phyloP scores from a whole-genome alignment of 2,329 filamentous ascomycete species.

The Penicillium sp. region DNA sequence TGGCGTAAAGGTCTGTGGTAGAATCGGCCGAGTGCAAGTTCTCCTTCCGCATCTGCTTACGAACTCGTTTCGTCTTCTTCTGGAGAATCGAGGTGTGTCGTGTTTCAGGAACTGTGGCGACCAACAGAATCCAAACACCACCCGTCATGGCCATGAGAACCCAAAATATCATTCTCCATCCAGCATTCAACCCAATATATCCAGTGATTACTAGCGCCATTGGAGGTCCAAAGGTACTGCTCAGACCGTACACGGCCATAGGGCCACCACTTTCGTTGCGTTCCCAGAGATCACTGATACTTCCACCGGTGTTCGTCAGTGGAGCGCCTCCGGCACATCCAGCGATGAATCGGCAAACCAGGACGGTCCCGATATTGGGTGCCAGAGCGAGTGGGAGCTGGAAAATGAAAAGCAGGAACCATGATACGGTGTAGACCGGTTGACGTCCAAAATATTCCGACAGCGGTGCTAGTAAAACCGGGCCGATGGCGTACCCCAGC shows the following conservation, averaged over 20 bases:
- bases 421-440: conserved; percentile 38
- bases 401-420: conserved; percentile 37
- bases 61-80: conserved; percentile 57
- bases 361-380: conserved; percentile 34
- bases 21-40: conserved; percentile 65
- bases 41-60: conserved; percentile 48
- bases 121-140: conserved; percentile 53
- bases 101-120: conserved; percentile 58
- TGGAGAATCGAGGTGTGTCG: conserved; percentile 61
- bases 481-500: conserved; percentile 34
- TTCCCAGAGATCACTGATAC: conserved; percentile 38
- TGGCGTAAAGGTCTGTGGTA: conserved; percentile 44
- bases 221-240: conserved; percentile 41
- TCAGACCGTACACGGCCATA: conserved; percentile 42
- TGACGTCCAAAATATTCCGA: conserved; percentile 43
- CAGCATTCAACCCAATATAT: conserved; percentile 39
- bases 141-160: conserved; percentile 61
- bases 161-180: conserved; percentile 66
- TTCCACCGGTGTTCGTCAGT: conserved; percentile 38
- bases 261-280: conserved; percentile 35
- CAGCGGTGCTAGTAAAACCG: conserved; percentile 35
- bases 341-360: conserved; percentile 34
- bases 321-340: conserved; percentile 38
- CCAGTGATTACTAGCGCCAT: conserved; percentile 40
- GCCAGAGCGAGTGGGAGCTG: conserved; percentile 33